Evolutionary conservation across 2,329 filamentous ascomycete species (phyloP).

Genomic region (Botrytis hyacinthi): DNA sequence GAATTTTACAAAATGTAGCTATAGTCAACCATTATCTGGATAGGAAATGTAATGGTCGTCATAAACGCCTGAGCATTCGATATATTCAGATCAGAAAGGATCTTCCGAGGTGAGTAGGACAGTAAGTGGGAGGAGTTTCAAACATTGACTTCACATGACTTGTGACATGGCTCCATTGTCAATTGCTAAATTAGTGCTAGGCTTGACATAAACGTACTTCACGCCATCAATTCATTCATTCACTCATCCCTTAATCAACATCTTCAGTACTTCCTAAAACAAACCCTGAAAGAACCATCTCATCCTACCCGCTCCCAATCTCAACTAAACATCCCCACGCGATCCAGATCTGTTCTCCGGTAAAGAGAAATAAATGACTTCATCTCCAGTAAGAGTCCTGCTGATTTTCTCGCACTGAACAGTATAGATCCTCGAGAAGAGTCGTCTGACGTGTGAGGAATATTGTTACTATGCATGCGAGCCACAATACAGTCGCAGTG

Average conservation of each 20-base stretch:
- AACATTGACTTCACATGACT: neutral
- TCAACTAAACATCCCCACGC: neutral
- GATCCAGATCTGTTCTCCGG: neutral
- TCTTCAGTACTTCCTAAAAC: neutral
- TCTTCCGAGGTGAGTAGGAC: neutral
- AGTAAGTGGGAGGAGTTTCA: neutral
- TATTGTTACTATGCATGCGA: neutral
- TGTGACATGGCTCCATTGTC: neutral
- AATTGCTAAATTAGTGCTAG: neutral
- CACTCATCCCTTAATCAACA: neutral
- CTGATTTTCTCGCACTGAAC: neutral
- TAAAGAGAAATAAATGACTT: neutral
- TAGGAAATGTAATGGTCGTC: rapidly evolving
- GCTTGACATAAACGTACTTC: neutral
- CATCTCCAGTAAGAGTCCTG: neutral
- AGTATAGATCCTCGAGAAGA: neutral
- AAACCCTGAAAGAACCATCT: neutral
- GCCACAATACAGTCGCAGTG: neutral
- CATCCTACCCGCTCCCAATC: neutral
- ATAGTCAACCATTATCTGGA: neutral
- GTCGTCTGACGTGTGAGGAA: rapidly evolving
- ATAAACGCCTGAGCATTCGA: neutral
- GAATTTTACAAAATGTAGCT: neutral
- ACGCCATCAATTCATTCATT: rapidly evolving
- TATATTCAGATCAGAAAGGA: neutral